These are phyloP conservation scores for Macrophomina phaseolina DNA, from an alignment of 2,329 filamentous ascomycete species.

Conservation along the genomic window DNA sequence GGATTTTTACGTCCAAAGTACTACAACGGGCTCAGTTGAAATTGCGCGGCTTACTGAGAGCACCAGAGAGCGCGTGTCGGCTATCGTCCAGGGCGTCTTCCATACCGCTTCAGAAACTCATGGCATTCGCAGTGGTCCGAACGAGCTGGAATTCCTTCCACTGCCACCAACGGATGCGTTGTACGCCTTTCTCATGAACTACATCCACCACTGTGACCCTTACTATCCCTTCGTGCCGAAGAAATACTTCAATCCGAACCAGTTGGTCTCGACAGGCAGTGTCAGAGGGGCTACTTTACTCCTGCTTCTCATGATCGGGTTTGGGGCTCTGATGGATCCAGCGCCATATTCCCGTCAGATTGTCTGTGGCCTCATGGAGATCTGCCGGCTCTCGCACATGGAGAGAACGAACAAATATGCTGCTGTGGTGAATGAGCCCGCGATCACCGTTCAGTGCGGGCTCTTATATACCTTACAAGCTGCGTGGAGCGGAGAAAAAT, in stretches of 20 bases:
- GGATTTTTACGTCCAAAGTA: not conserved
- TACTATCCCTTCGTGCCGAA: not conserved
- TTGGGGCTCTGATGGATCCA: not conserved
- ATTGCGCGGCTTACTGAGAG: not conserved
- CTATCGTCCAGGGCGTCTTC: not conserved
- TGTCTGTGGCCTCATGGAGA: constrained; percentile 22
- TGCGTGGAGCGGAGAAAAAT: constrained; percentile 66
- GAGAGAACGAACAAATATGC: not conserved
- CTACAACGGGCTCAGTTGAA: not conserved
- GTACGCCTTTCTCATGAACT: not conserved
- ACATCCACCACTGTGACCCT: not conserved
- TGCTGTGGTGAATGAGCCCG: not conserved
- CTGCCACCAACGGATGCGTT: constrained; percentile 17
- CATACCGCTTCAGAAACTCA: not conserved
- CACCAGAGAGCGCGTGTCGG: not conserved
- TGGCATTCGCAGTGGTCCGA: not conserved
- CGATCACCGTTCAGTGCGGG: constrained; percentile 54
- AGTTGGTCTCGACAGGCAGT: not conserved
- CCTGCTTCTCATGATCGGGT: constrained; percentile 20
- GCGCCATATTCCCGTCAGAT: constrained; percentile 11
- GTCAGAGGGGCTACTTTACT: constrained; percentile 6
- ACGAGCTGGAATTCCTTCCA: constrained; percentile 12
- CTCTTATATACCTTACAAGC: constrained; percentile 62
- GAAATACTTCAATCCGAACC: not conserved
- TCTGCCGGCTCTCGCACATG: constrained; percentile 3